Evolutionary conservation across 441 rosid species (phyloP).

Genomic region (Bruguiera hainesii): DNA sequence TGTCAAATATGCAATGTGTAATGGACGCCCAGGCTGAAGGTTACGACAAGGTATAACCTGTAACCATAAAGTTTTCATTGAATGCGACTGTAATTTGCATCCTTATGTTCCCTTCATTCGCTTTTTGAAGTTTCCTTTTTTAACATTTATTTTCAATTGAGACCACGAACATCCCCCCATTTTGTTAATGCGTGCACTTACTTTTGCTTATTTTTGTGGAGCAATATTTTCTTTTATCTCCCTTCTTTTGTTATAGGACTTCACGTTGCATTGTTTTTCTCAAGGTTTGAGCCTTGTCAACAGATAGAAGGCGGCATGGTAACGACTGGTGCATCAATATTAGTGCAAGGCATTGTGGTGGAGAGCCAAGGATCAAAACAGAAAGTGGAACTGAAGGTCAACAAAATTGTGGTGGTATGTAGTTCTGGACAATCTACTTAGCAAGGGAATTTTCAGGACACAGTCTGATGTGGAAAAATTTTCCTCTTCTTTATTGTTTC

Average conservation of each 20-base stretch:
- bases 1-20: conserved; percentile 95
- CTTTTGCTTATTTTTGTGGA: background rate
- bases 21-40: conserved; percentile 74
- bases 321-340: conserved; percentile 81
- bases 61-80: too few relatives aligned
- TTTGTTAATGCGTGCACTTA: too few relatives aligned
- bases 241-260: background rate
- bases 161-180: too few relatives aligned
- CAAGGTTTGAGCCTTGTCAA: conserved; percentile 19
- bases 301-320: conserved; percentile 82
- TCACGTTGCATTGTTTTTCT: background rate
- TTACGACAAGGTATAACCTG: conserved; percentile 64
- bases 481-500: too few relatives aligned
- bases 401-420: conserved; percentile 68
- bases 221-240: background rate
- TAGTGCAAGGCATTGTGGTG: conserved; percentile 76
- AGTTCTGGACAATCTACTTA: background rate
- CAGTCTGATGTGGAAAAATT: too few relatives aligned
- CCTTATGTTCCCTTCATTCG: too few relatives aligned
- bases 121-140: too few relatives aligned
- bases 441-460: too few relatives aligned
- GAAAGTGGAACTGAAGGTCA: conserved; percentile 78
- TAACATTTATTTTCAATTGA: too few relatives aligned
- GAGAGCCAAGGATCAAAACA: conserved; percentile 90
- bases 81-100: too few relatives aligned